phyloP scores from a whole-genome alignment of 2,329 filamentous ascomycete species.

The Aureobasidium sp. region DNA sequence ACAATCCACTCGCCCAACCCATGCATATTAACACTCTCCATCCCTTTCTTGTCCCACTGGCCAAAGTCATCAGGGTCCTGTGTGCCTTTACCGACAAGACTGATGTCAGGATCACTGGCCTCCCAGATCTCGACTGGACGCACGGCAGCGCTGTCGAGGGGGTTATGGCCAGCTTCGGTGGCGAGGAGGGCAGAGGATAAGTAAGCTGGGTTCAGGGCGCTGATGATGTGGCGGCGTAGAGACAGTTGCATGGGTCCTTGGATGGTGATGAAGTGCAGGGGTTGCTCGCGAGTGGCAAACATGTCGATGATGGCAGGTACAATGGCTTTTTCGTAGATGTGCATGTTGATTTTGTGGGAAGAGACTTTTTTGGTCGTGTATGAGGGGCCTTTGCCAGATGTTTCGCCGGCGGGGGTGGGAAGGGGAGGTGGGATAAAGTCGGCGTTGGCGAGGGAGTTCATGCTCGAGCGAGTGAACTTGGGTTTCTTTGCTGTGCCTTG shows the following conservation, averaged over 20 bases:
- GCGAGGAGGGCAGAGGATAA: neutral
- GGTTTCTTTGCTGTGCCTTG: neutral
- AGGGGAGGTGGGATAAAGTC: neutral
- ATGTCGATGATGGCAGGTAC: neutral
- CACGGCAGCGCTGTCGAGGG: neutral
- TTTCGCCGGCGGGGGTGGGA: neutral
- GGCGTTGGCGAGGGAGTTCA: neutral
- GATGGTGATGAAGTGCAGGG: conserved; percentile 8
- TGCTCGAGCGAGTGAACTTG: neutral
- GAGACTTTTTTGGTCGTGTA: neutral
- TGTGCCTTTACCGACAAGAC: neutral
- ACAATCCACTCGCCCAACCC: conserved; percentile 1
- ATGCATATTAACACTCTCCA: neutral
- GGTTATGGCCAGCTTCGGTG: neutral
- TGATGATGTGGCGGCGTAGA: conserved; percentile 11
- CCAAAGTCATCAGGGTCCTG: conserved; percentile 1
- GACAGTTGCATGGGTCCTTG: conserved; percentile 3
- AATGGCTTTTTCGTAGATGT: conserved; percentile 1
- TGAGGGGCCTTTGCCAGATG: neutral
- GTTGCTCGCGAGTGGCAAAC: neutral
- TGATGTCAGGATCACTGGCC: neutral
- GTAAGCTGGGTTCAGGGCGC: neutral
- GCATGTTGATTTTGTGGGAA: neutral
- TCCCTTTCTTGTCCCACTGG: neutral
- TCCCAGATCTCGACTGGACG: neutral